Conservation (phyloP, 768 basidiomycete genomes). For the Suillus lakei region DNA sequence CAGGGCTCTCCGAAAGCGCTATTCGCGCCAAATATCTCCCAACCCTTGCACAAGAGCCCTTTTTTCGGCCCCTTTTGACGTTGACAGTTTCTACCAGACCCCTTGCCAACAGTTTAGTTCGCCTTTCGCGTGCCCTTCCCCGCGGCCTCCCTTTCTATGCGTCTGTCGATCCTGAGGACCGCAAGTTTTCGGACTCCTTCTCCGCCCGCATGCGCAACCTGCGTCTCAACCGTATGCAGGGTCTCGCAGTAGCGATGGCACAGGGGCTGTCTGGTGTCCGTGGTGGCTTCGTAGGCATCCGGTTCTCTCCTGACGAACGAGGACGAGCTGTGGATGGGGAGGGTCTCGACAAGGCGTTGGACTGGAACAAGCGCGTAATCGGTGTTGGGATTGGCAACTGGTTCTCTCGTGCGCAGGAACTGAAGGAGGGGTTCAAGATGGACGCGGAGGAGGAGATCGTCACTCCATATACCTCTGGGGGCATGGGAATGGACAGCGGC, state of each 20-base stretch:
- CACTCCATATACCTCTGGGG: slow-evolving; percentile 10
- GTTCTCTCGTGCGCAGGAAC: slow-evolving; percentile 30
- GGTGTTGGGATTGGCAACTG: slow-evolving; percentile 41
- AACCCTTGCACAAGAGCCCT: slow-evolving; percentile 33
- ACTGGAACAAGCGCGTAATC: slow-evolving; percentile 35
- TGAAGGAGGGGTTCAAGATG: slow-evolving; percentile 19
- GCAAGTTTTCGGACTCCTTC: slow-evolving; percentile 37
- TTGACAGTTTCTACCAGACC: slow-evolving; percentile 48
- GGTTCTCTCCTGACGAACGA: slow-evolving; percentile 32
- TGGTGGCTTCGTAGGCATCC: slow-evolving; percentile 44
- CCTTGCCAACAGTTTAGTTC: slow-evolving; percentile 38
- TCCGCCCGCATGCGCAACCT: slow-evolving; percentile 38
- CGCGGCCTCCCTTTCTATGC: slow-evolving; percentile 44
- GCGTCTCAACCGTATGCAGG: slow-evolving; percentile 39
- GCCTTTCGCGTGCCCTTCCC: slow-evolving; percentile 34
- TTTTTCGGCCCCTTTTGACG: slow-evolving; percentile 47
- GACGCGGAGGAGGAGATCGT: slow-evolving; percentile 21
- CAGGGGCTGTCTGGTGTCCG: slow-evolving; percentile 37
- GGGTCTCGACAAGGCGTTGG: slow-evolving; percentile 37
- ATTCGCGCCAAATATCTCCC: slow-evolving; percentile 36
- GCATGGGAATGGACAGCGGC: neutral
- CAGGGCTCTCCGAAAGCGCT: neutral
- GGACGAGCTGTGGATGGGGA: slow-evolving; percentile 45
- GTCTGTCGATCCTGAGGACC: slow-evolving; percentile 35
- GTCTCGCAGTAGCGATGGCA: slow-evolving; percentile 34